These are phyloP conservation scores for Penicillium hordei DNA, from an alignment of 2,329 filamentous ascomycete species.

Conservation along the genomic window DNA sequence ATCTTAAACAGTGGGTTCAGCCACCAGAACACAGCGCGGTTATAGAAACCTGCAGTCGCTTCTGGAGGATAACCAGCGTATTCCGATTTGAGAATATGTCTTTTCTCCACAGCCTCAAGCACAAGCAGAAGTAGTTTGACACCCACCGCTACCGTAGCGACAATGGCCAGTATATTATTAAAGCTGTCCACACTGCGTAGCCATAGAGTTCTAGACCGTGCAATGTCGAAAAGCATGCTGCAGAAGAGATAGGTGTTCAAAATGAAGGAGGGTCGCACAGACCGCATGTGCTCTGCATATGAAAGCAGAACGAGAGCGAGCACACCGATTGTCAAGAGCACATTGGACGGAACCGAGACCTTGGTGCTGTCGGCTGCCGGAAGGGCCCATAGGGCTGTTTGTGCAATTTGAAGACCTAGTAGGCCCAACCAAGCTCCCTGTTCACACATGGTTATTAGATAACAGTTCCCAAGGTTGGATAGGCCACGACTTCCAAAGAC, in stretches of 20 bases:
- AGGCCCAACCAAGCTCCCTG: slow-evolving; percentile 36
- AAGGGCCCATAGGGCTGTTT: slow-evolving; percentile 40
- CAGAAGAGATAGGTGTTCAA: slow-evolving; percentile 50
- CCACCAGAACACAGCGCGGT: slow-evolving; percentile 54
- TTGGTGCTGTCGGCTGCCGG: slow-evolving; percentile 33
- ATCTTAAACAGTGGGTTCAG: slow-evolving; percentile 52
- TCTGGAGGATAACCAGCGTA: slow-evolving; percentile 50
- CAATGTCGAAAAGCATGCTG: slow-evolving; percentile 49
- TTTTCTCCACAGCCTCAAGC: slow-evolving; percentile 50
- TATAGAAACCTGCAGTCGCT: slow-evolving; percentile 54
- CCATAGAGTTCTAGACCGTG: slow-evolving; percentile 48
- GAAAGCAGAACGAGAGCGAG: slow-evolving; percentile 43
- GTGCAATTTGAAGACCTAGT: slow-evolving; percentile 37
- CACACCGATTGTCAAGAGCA: slow-evolving; percentile 30
- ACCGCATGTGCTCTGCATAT: slow-evolving; percentile 49
- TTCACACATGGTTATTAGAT: slow-evolving; percentile 7
- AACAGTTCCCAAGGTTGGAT: background rate
- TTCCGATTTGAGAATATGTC: slow-evolving; percentile 39
- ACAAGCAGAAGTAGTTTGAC: slow-evolving; percentile 47
- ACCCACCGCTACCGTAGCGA: slow-evolving; percentile 44
- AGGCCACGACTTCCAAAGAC: background rate
- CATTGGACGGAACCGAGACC: slow-evolving; percentile 38
- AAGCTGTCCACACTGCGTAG: slow-evolving; percentile 31
- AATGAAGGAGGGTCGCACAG: slow-evolving; percentile 49
- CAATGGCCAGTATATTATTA: slow-evolving; percentile 41